These are phyloP conservation scores for Friedmanniomyces endolithicus DNA, from an alignment of 495 filamentous ascomycete genomes.

Conservation along the genomic window DNA sequence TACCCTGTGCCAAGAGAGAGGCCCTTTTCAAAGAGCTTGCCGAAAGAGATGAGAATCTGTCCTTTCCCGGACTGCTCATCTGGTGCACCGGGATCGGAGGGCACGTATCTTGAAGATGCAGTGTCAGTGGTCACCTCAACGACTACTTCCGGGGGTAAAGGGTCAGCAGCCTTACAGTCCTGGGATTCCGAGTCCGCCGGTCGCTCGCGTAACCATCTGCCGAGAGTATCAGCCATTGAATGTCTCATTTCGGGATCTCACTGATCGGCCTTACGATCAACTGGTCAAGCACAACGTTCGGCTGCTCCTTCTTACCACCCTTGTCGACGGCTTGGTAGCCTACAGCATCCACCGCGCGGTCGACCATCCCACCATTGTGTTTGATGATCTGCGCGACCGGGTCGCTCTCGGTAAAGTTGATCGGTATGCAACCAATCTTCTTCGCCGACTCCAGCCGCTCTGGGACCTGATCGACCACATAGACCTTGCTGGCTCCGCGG, in stretches of 20 bases:
- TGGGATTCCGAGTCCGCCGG: constrained; percentile 31
- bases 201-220: no score
- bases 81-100: constrained; percentile 28
- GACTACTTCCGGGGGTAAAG: no score
- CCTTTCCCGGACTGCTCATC: constrained; percentile 38
- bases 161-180: constrained; percentile 17
- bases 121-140: no score
- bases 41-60: constrained; percentile 46
- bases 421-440: constrained; percentile 36
- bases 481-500: constrained; percentile 42
- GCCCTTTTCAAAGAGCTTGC: constrained; percentile 50
- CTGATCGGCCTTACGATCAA: constrained; percentile 26
- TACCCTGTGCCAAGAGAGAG: constrained; percentile 27
- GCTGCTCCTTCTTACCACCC: constrained; percentile 29
- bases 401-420: constrained; percentile 27
- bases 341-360: constrained; percentile 42
- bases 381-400: constrained; percentile 33
- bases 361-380: constrained; percentile 36
- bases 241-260: no score
- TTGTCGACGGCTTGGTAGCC: constrained; percentile 42
- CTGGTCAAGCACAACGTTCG: constrained; percentile 31
- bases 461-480: constrained; percentile 43
- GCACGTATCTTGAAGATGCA: constrained; percentile 19
- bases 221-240: no score
- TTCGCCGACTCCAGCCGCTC: constrained; percentile 39